Conservation (phyloP, 2,329 filamentous ascomycete genomes). For the Rutstroemia sp. region DNA sequence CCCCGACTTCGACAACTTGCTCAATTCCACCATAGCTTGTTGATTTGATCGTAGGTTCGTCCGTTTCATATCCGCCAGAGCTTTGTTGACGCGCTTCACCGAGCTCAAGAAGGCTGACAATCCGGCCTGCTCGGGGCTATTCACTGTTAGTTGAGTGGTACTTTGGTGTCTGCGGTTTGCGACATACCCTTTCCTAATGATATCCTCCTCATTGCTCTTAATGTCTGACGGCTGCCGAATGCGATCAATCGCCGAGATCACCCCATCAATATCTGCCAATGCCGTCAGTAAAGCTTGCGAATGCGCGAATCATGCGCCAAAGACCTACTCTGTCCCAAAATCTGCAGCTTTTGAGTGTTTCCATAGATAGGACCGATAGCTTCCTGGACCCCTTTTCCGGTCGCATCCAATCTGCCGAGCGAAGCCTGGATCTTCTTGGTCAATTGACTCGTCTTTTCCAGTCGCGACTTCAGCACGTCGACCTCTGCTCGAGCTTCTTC, state of each 20-base stretch:
- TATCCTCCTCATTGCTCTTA: conserved; percentile 83
- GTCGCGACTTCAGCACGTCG: conserved; percentile 61
- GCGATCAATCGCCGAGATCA: conserved; percentile 80
- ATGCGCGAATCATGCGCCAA: neutral
- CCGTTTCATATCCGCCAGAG: conserved; percentile 74
- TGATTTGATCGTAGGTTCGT: conserved; percentile 93
- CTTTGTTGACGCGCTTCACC: conserved; percentile 79
- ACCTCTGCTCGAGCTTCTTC: conserved; percentile 64
- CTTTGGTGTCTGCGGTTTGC: neutral
- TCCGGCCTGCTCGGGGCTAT: conserved; percentile 70
- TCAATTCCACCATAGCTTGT: conserved; percentile 75
- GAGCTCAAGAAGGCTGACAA: conserved; percentile 81
- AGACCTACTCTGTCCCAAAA: conserved; percentile 67
- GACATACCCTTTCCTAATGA: conserved; percentile 66
- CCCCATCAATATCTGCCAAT: conserved; percentile 67
- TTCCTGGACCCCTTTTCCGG: conserved; percentile 83
- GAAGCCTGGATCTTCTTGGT: conserved; percentile 95
- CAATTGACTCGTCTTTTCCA: conserved; percentile 87
- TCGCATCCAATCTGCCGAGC: conserved; percentile 73
- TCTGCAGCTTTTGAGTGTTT: conserved; percentile 83
- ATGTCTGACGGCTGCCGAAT: conserved; percentile 87
- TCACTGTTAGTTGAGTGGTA: conserved; percentile 13
- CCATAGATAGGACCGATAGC: conserved; percentile 88
- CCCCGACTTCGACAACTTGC: conserved; percentile 67
- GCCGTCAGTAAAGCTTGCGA: conserved; percentile 12